Evolutionary conservation across 2,329 filamentous ascomycete species (phyloP).

Genomic region (Drechslerella dactyloides): DNA sequence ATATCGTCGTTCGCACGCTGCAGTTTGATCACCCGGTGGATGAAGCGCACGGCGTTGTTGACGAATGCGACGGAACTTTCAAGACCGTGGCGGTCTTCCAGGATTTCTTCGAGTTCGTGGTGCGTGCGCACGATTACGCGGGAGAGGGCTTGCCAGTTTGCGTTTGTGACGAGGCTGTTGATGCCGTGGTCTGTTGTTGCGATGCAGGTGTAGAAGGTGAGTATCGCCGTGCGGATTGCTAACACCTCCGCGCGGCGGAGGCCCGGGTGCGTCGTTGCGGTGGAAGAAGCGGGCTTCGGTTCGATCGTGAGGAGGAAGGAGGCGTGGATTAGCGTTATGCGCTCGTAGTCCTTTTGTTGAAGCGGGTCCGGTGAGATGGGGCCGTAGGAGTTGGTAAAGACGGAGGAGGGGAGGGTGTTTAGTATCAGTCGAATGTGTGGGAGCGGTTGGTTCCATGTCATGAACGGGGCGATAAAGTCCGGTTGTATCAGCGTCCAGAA

Average conservation of each 20-base stretch:
- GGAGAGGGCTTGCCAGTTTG: conserved; percentile 40
- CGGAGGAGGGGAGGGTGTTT: conserved; percentile 35
- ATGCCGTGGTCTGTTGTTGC: conserved; percentile 37
- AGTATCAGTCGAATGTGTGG: conserved; percentile 39
- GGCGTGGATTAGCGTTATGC: conserved; percentile 38
- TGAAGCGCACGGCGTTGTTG: conserved; percentile 37
- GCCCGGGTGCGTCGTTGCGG: conserved; percentile 12
- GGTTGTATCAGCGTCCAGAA: conserved; percentile 38
- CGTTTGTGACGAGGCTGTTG: conserved; percentile 31
- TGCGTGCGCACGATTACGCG: conserved; percentile 32
- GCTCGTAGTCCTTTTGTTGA: conserved; percentile 42
- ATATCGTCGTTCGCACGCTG: conserved; percentile 34
- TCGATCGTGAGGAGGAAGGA: conserved; percentile 46
- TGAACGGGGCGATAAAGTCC: conserved; percentile 40
- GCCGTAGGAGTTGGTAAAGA: conserved; percentile 33
- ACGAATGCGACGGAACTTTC: conserved; percentile 31
- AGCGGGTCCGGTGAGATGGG: conserved; percentile 25
- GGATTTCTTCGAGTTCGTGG: conserved; percentile 38
- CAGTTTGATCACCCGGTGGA: conserved; percentile 38
- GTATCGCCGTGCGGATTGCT: conserved; percentile 19
- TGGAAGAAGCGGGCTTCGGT: conserved; percentile 16
- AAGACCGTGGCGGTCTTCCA: conserved; percentile 23
- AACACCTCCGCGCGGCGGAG: conserved; percentile 39
- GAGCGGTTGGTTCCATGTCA: conserved; percentile 42
- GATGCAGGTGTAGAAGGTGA: conserved; percentile 45